phyloP scores from a whole-genome alignment of 176 grass and related monocot species.

The Themeda triandra region DNA sequence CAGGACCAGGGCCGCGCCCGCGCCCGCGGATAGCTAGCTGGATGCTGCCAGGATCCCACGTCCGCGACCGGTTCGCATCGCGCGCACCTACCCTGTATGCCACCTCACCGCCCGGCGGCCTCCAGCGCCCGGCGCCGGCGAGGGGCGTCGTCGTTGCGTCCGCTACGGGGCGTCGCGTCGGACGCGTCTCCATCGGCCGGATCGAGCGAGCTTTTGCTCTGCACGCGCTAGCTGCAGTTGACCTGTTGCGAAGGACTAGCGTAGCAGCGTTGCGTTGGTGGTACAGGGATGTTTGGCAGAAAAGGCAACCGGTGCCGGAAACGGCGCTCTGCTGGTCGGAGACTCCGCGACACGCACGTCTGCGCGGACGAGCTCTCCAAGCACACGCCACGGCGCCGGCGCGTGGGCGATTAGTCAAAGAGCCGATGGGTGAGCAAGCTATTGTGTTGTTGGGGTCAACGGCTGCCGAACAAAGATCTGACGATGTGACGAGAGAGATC shows the following conservation, averaged over 20 bases:
- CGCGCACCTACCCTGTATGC: not conserved
- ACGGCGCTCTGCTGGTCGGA: not conserved
- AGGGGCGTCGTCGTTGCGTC: not conserved
- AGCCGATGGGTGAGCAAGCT: not conserved
- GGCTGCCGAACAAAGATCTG: constrained; percentile 2
- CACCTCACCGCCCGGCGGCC: not conserved
- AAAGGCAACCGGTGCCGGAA: not conserved
- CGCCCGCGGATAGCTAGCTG: not conserved
- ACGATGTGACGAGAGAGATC: not conserved
- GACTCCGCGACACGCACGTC: constrained; percentile 4
- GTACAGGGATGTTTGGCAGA: not conserved
- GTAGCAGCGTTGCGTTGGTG: not conserved
- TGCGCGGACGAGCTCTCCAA: not conserved
- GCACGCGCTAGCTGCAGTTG: not conserved
- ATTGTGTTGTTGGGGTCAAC: not conserved
- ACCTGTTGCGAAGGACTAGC: not conserved
- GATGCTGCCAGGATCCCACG: not conserved
- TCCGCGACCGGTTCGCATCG: not conserved
- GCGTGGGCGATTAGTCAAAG: not conserved
- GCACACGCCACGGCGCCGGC: not conserved
- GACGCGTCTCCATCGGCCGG: not conserved
- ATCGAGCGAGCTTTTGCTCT: not conserved
- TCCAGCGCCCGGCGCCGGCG: not conserved
- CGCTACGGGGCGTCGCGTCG: not conserved
- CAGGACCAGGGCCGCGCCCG: not conserved